These are phyloP conservation scores for Echinosophora koreensis DNA, from an alignment of 306 rosid species.

Conservation along the genomic window DNA sequence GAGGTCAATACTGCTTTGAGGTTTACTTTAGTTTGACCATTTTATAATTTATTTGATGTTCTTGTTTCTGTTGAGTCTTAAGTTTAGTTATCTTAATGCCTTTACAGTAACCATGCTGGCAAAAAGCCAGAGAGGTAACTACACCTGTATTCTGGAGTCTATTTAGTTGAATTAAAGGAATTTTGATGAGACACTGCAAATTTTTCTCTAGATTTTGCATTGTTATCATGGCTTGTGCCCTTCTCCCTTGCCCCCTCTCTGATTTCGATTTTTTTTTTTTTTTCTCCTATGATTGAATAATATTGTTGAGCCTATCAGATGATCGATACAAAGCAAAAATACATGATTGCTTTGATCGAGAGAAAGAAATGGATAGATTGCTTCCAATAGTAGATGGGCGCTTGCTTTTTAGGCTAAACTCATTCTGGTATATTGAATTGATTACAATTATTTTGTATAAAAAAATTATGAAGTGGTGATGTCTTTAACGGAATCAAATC, in stretches of 20 bases:
- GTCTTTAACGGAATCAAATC: neutral
- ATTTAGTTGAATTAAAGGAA: constrained; percentile 52
- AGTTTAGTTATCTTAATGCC: constrained; percentile 46
- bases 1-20: constrained; percentile 54
- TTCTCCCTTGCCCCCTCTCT: neutral
- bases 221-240: constrained; percentile 8
- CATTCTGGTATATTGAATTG: neutral
- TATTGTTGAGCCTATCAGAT: constrained; percentile 17
- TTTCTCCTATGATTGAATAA: neutral
- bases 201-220: constrained; percentile 13
- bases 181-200: constrained; percentile 45
- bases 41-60: constrained; percentile 50
- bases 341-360: constrained; percentile 6
- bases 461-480: neutral
- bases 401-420: neutral
- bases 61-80: constrained; percentile 39
- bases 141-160: constrained; percentile 54
- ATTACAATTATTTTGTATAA: no score
- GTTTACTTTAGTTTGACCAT: constrained; percentile 59
- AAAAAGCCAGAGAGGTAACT: constrained; percentile 60
- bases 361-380: constrained; percentile 4
- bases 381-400: constrained; percentile 4
- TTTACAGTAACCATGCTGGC: constrained; percentile 53
- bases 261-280: neutral
- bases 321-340: neutral